Percentiles rank a stretch among this genome's conserved stretches.
These are phyloP conservation scores for Brassica hybrid DNA, from an alignment of 441 rosid genomes.

Conservation along the genomic window DNA sequence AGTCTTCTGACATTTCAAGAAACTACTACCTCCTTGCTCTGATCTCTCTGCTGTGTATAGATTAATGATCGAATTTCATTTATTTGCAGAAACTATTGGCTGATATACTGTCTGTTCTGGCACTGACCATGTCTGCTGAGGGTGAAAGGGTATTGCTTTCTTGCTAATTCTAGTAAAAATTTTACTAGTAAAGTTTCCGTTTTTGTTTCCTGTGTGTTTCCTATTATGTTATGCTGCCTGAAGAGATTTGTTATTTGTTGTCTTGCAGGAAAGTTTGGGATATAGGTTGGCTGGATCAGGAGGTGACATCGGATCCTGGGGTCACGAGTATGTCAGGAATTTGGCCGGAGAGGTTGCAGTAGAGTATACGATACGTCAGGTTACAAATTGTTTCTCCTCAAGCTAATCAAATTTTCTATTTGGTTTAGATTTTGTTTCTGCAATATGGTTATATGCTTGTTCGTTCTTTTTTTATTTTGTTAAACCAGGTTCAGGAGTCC, in stretches of 20 bases:
- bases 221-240: background rate
- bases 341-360: slow-evolving; percentile 88
- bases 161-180: background rate
- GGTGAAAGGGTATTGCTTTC: slow-evolving; percentile 78
- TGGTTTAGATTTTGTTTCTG: slow-evolving; percentile 23
- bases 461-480: slow-evolving; percentile 13
- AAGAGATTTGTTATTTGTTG: slow-evolving; percentile 10
- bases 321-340: slow-evolving; percentile 98
- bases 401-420: slow-evolving; percentile 27
- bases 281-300: slow-evolving; percentile 85
- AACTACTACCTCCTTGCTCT: background rate
- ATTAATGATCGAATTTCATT: slow-evolving; percentile 17
- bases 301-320: slow-evolving; percentile 97
- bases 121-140: slow-evolving; percentile 97
- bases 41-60: slow-evolving; percentile 5
- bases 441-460: slow-evolving; percentile 11
- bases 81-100: slow-evolving; percentile 80
- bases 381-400: slow-evolving; percentile 26
- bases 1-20: slow-evolving; percentile 27
- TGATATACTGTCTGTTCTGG: slow-evolving; percentile 92
- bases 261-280: slow-evolving; percentile 85
- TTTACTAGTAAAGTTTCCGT: background rate
- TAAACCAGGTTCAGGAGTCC: slow-evolving; percentile 66
- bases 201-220: slow-evolving; percentile 1
- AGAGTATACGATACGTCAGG: slow-evolving; percentile 81